A percentile compares a stretch with the other conserved stretches of the same genome.
phyloP scores from a whole-genome alignment of 2,329 filamentous ascomycete species.

The Rutstroemia sp. region DNA sequence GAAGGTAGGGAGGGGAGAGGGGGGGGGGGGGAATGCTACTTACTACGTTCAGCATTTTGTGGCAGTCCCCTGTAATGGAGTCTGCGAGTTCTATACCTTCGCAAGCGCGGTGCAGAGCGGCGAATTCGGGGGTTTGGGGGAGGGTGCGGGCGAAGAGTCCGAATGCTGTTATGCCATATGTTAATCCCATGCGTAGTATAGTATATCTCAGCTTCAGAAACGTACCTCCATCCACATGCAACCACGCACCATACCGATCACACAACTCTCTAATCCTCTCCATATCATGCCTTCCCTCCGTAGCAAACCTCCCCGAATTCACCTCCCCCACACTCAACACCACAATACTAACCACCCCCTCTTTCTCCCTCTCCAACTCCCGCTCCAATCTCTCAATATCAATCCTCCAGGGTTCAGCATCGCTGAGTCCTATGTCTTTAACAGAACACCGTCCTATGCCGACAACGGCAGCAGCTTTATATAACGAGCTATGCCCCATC shows the following conservation, averaged over 20 bases:
- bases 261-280: slow-evolving; percentile 58
- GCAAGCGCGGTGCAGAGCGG: slow-evolving; percentile 39
- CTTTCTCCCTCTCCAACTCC: slow-evolving; percentile 40
- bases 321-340: slow-evolving; percentile 82
- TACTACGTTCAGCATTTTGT: slow-evolving; percentile 88
- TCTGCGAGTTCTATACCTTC: slow-evolving; percentile 74
- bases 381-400: slow-evolving; percentile 59
- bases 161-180: slow-evolving; percentile 52
- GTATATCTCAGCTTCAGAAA: not conserved
- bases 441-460: slow-evolving; percentile 69
- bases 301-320: slow-evolving; percentile 80
- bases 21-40: too few species aligned
- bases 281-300: slow-evolving; percentile 37
- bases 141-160: slow-evolving; percentile 72
- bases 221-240: slow-evolving; percentile 76
- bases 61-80: slow-evolving; percentile 78
- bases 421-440: slow-evolving; percentile 46
- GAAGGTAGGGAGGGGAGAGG: too few species aligned
- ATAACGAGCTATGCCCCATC: slow-evolving; percentile 74
- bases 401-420: slow-evolving; percentile 57
- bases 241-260: slow-evolving; percentile 69
- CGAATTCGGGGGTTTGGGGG: slow-evolving; percentile 48
- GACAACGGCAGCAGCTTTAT: slow-evolving; percentile 75
- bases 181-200: not conserved
- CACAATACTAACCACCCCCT: slow-evolving; percentile 63